Percentiles rank a stretch among this genome's conserved stretches.
These are phyloP conservation scores for Paratrypanosoma confusum DNA, from an alignment of 208 protist species.

Conservation along the genomic window DNA sequence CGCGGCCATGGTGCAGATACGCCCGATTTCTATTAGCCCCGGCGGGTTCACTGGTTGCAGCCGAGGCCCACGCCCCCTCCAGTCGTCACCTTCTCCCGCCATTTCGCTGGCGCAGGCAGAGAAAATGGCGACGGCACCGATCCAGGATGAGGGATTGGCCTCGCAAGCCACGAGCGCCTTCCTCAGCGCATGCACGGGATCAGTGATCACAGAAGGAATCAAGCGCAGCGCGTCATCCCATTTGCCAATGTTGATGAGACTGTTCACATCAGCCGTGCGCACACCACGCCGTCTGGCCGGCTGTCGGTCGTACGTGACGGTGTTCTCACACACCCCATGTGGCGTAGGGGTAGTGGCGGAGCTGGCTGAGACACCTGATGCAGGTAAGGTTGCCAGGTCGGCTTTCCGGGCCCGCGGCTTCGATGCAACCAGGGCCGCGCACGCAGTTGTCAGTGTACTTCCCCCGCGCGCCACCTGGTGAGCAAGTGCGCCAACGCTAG, in stretches of 20 bases:
- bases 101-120: conserved; percentile 10
- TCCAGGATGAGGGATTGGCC: no score
- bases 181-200: conserved; percentile 20
- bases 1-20: conserved; percentile 39
- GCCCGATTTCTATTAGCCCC: conserved; percentile 25
- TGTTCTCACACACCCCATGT: no score
- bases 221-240: conserved; percentile 31
- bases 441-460: no score
- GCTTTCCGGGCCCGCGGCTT: no score
- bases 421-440: no score
- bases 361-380: no score
- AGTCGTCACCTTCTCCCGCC: conserved; percentile 3
- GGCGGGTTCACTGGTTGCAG: background rate
- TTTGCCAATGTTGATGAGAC: conserved; percentile 28
- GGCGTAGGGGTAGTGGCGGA: no score
- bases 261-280: conserved; percentile 21
- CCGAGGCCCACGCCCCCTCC: conserved; percentile 13
- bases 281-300: no score
- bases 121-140: conserved; percentile 14
- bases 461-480: no score
- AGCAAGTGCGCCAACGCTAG: no score
- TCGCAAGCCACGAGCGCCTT: conserved; percentile 31
- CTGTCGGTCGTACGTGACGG: no score
- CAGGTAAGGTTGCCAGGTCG: no score
- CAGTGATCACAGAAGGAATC: conserved; percentile 12